Evolutionary conservation across 2,329 filamentous ascomycete species (phyloP), one percentile per base, ranked within the genome.

Genomic region (Pseudogymnoascus sp.): DNA sequence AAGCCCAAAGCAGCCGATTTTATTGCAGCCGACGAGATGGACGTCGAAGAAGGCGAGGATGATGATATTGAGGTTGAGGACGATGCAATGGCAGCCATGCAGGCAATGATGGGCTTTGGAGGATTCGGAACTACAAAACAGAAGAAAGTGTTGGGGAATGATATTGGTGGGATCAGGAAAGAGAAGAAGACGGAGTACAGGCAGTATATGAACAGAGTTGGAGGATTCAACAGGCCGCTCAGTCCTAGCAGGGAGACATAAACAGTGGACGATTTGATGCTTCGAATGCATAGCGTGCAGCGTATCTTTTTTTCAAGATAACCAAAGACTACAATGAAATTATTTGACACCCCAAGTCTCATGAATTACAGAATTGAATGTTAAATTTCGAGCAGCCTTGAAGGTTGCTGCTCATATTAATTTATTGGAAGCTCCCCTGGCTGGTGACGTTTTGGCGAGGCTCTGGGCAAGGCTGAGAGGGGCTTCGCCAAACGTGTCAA

Each of bases 171-270:
- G 0, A 86, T 97, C 61, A 81, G 88, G 68, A 97, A 94, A 80
- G 91, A 94, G 77, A 97, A 96, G 85, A 92, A 91, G 84, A 90
- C 88, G 12, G 85, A 95, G 79, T 97, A 97, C 73, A 83, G 94
- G 69, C 94, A 99, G 82, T 99, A 99, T 76, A 99, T 99, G 86
- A 94, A 94, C 72, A 83, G 90, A 63, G 80, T 86, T 61, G 90
- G 90, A 63, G 90, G 90, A 5, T 94, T 94, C 79, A 94, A 93
- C 73, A 77, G 90, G 69, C 89, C 90, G 53, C 77, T 92, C 61
- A 89, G 87, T 74, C 85, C 85, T 18, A 73, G 74, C 18, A 69
- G 71, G 47, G 68, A 73, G 56, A 56, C 50, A 21, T 56, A 28
- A 44, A 7, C 5, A 23, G 47, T 7, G 28, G 28, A 37, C 62